Percentiles rank a stretch among this genome's conserved stretches.
These are phyloP conservation scores for Candida glucosophila DNA, from an alignment of 1,139 yeast genomes.

Conservation along the genomic window DNA sequence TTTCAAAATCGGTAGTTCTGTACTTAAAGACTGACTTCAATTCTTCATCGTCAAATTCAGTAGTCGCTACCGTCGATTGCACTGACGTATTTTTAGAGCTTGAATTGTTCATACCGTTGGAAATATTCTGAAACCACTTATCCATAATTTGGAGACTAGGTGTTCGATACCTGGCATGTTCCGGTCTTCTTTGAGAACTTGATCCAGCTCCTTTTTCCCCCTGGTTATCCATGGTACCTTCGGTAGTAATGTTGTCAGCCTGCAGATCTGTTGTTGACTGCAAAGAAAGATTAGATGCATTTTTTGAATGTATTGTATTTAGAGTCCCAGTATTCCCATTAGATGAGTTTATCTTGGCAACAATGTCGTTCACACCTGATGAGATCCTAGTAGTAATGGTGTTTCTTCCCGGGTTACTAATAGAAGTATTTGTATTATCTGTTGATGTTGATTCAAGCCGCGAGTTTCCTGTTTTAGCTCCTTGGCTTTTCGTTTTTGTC, in stretches of 20 bases:
- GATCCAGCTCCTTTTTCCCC: background rate
- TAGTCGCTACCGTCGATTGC: slow-evolving; percentile 1
- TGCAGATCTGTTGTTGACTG: slow-evolving; percentile 23
- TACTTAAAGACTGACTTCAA: slow-evolving; percentile 21
- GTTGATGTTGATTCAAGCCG: slow-evolving; percentile 18
- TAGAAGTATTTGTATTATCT: background rate
- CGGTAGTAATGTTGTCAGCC: slow-evolving; percentile 9
- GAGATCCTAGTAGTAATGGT: slow-evolving; percentile 34
- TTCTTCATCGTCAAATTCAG: background rate
- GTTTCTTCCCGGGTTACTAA: slow-evolving; percentile 10
- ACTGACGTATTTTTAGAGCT: slow-evolving; percentile 1
- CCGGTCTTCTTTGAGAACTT: background rate
- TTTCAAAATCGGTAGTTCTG: slow-evolving; percentile 28
- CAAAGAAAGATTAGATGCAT: slow-evolving; percentile 21
- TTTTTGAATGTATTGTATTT: slow-evolving; percentile 10
- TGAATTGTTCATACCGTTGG: slow-evolving; percentile 3
- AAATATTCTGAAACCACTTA: slow-evolving; percentile 33
- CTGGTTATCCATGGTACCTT: slow-evolving; percentile 3
- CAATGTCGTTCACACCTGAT: slow-evolving; percentile 32
- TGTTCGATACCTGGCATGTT: slow-evolving; percentile 20
- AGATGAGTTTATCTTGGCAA: slow-evolving; percentile 29
- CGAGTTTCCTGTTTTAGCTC: slow-evolving; percentile 30
- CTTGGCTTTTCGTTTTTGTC: slow-evolving; percentile 23
- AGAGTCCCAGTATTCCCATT: slow-evolving; percentile 3
- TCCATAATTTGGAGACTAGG: slow-evolving; percentile 38